A percentile compares a stretch with the other conserved stretches of the same genome.
Evolutionary conservation across 306 rosid species (phyloP).

Genomic region (Neltuma alba): DNA sequence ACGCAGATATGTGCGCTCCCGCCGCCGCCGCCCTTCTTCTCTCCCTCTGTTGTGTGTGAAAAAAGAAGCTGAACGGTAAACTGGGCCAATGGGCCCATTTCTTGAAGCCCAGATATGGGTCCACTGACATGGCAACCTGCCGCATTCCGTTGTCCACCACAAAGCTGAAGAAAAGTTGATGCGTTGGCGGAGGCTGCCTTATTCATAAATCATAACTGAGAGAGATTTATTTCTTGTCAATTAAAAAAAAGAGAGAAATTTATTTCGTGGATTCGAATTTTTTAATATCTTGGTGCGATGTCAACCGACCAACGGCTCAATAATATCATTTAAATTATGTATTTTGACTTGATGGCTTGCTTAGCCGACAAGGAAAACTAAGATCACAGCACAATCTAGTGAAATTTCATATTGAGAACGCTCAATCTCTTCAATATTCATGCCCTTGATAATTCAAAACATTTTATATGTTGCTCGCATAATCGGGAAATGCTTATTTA

Average conservation of each 20-base stretch:
- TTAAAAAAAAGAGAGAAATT: no score
- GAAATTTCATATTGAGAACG: neutral
- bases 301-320: neutral
- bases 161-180: neutral
- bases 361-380: conserved; percentile 8
- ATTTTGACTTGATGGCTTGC: neutral
- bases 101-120: neutral
- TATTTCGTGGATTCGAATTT: neutral
- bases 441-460: neutral
- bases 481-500: neutral
- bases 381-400: neutral
- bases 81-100: neutral
- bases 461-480: neutral
- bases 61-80: neutral
- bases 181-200: neutral
- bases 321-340: neutral
- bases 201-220: neutral
- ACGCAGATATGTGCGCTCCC: no score
- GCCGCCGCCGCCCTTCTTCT: no score
- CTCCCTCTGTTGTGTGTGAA: neutral
- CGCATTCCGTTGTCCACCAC: neutral
- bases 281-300: neutral
- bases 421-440: neutral
- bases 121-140: neutral
- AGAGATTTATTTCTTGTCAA: no score